These are phyloP conservation scores for Coccomyxa sp. DNA, from an alignment of 139 green algal species.

Conservation along the genomic window DNA sequence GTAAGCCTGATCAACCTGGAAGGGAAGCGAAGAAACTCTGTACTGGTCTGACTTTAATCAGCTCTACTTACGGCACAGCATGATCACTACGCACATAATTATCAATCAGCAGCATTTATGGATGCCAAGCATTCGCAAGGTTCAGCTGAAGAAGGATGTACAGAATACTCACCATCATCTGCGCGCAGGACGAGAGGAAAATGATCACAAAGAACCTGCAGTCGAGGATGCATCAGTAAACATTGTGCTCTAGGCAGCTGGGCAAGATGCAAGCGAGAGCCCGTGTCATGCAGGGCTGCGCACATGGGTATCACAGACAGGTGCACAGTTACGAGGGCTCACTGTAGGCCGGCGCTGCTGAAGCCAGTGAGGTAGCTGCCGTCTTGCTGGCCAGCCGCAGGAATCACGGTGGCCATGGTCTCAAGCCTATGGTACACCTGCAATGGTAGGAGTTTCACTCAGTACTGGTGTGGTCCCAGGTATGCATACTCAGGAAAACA, in stretches of 20 bases:
- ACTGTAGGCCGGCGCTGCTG: slow-evolving; percentile 1
- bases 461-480: not conserved
- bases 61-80: no score
- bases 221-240: no score
- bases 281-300: slow-evolving; percentile 69
- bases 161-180: no score
- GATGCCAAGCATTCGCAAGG: no score
- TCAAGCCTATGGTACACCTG: slow-evolving; percentile 12
- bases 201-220: no score
- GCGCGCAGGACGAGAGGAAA: no score
- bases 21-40: no score
- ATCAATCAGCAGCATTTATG: no score
- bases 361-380: slow-evolving; percentile 13
- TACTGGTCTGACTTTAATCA: no score
- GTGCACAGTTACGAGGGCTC: no score
- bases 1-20: slow-evolving; percentile 3
- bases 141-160: no score
- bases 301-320: slow-evolving; percentile 35
- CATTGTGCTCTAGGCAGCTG: slow-evolving; percentile 69
- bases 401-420: not conserved
- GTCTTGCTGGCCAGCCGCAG: slow-evolving; percentile 8
- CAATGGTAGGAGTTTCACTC: not conserved
- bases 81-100: no score
- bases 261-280: slow-evolving; percentile 84
- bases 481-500: not conserved